Conservation (phyloP, 495 filamentous ascomycete genomes). For the Trichodelitschia bisporula region DNA sequence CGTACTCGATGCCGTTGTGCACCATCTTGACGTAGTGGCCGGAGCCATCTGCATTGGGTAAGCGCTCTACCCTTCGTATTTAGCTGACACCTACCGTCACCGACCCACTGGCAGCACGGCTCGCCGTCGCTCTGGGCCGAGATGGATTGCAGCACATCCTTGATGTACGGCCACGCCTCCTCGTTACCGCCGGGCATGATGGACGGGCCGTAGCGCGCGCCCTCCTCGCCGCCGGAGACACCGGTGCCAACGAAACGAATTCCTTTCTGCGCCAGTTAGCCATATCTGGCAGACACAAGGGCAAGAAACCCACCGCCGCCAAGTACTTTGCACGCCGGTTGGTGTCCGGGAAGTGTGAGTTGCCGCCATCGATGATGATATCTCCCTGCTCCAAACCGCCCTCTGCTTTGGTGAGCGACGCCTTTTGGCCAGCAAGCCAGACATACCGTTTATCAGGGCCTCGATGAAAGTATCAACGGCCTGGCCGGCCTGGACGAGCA, state of each 20-base stretch:
- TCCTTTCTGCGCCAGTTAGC: constrained; percentile 57
- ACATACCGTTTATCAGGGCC: constrained; percentile 66
- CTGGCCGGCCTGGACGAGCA: constrained; percentile 94
- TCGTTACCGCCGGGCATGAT: constrained; percentile 98
- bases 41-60: too few relatives aligned
- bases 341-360: constrained; percentile 97
- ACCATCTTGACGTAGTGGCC: constrained; percentile 99
- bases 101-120: constrained; percentile 97
- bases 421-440: too few relatives aligned
- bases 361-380: constrained; percentile 98
- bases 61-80: too few relatives aligned
- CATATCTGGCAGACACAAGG: too few relatives aligned
- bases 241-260: constrained; percentile 92
- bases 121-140: constrained; percentile 90
- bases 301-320: too few relatives aligned
- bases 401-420: too few relatives aligned
- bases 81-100: too few relatives aligned
- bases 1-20: constrained; percentile 99
- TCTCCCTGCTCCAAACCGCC: constrained; percentile 63
- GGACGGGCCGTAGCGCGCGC: constrained; percentile 88
- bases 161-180: constrained; percentile 94
- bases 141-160: constrained; percentile 96
- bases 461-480: constrained; percentile 97
- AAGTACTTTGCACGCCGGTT: constrained; percentile 85
- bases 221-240: constrained; percentile 98